Base-by-base conservation (phyloP, 75 land plant genomes). In the Picea glauca region DNA sequence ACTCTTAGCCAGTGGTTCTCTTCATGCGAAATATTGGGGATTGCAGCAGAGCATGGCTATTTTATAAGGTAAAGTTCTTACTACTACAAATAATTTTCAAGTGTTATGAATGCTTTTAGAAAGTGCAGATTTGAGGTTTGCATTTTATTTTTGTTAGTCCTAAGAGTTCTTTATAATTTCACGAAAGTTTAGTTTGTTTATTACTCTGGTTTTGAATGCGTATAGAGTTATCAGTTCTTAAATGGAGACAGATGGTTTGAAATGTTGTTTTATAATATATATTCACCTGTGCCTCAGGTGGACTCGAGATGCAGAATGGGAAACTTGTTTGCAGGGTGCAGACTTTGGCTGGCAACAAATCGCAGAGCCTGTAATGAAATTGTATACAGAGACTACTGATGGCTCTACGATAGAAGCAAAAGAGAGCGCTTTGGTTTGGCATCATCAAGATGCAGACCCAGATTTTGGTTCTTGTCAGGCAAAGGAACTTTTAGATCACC, bases 401-500 rank as follows among this genome's bases (percentile, higher is more conserved):
- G 97, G 97, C n/a, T 94, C 95, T 57, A 76, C 78, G 43, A 93
- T 94, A 66, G 97, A 94, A 60, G 38, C 82, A 30, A 94, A 88
- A 78, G 93, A 92, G 75, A 94, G 90, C 78, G 89, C 96, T 33
- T 83, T 94, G 32, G 95, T 89, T 7, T 94, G 97, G 97, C 85
- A 91, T 75, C 87, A 85, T 58, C 91, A 75, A 59, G 78, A 86
- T 67, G 97, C 97, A 13, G 95, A 94, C 81, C 97, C 88, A 18
- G 93, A 94, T 78, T 94, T 94, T 73, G 97, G 96, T 3, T 83
- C 89, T 9, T 94, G 96, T 72, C 95, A 94, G 79, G 95, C 96
- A 4, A 94, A 92, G 83, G 97, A 94, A 78, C 90, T 94, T 68
- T 81, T 90, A 9, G 96, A 94, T 84, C 97, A 94, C 78, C 87